Conservation (phyloP, 164 flowering plant species). For the Santalum album region DNA sequence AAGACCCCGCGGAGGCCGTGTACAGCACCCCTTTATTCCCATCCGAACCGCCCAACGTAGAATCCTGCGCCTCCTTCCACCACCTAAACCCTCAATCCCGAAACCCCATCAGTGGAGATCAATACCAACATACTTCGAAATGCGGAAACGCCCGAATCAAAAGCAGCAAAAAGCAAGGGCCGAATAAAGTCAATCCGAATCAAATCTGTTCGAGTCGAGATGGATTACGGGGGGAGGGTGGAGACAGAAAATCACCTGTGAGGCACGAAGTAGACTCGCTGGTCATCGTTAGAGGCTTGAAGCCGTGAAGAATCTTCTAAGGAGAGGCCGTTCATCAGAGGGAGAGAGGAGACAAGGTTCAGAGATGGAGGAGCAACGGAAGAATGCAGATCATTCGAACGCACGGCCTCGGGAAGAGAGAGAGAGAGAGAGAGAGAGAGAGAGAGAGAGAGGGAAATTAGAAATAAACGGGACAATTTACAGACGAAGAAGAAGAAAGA, state of each 20-base stretch:
- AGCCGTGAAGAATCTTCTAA: constrained; percentile 26
- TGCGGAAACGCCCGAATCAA: neutral
- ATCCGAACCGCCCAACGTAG: constrained; percentile 25
- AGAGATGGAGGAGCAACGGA: constrained; percentile 12
- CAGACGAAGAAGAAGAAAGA: constrained; percentile 24
- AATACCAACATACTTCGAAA: neutral
- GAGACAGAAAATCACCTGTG: constrained; percentile 33
- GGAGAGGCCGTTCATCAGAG: constrained; percentile 22
- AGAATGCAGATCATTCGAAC: constrained; percentile 9
- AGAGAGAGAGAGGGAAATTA: constrained; percentile 22
- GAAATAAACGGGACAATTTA: too few relatives aligned
- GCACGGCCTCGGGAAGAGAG: constrained; percentile 1
- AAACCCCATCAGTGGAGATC: neutral
- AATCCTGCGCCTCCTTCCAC: constrained; percentile 84
- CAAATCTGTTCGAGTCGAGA: neutral
- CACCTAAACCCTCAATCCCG: constrained; percentile 44
- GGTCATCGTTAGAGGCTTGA: constrained; percentile 32
- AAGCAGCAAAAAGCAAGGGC: neutral
- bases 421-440: constrained; percentile 9
- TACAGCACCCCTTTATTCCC: constrained; percentile 48
- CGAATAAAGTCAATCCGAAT: neutral
- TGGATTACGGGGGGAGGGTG: neutral
- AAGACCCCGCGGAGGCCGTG: constrained; percentile 32
- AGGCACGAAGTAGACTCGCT: constrained; percentile 73
- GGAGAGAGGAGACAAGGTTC: constrained; percentile 10